Evolutionary conservation across 306 rosid species (phyloP), one percentile per base, ranked within the genome.

Genomic region (Sophora flavescens): DNA sequence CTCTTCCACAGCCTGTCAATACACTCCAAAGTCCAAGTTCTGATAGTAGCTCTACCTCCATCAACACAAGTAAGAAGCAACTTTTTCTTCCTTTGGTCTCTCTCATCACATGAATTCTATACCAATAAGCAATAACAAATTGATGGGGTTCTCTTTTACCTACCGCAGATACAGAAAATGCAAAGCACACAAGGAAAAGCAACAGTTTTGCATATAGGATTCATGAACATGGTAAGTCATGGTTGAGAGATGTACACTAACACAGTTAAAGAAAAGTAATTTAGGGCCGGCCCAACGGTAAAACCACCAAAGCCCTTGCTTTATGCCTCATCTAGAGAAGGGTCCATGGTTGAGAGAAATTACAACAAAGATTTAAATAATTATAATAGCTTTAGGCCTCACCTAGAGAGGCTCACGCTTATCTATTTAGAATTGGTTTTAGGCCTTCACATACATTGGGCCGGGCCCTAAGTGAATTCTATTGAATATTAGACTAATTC

Each of bases 211-310:
- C 85, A 52, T 50, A 15, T 73, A 87, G 91, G 75, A 68, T 93
- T 48, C 86, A 72, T 78, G 96, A 93, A 30, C 97, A 93, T 72
- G 91, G 97, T 88, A 75, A 76, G 79, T 62, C 68, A 76, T 44
- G 50, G 39, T 28, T 22, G 12, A 63, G 6, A 53, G 53, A 73
- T 64, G 12, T n/a, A 28, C 3, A 58, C 14, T 44, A 45, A 68
- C 0, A 47, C 6, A 3, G 16, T 6, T 35, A 47, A 72, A 70
- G 5, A 70, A 8, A 72, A 30, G n/a, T n/a, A n/a, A n/a, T n/a
- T n/a, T n/a, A n/a, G n/a, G n/a, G n/a, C n/a, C n/a, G n/a, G n/a
- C n/a, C n/a, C n/a, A n/a, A n/a, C n/a, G n/a, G n/a, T n/a, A n/a
- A n/a, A n/a, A n/a, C n/a, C n/a, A n/a, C n/a, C n/a, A n/a, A n/a